Conservation (phyloP, 495 filamentous ascomycete genomes). For the Neurospora tetraspora region DNA sequence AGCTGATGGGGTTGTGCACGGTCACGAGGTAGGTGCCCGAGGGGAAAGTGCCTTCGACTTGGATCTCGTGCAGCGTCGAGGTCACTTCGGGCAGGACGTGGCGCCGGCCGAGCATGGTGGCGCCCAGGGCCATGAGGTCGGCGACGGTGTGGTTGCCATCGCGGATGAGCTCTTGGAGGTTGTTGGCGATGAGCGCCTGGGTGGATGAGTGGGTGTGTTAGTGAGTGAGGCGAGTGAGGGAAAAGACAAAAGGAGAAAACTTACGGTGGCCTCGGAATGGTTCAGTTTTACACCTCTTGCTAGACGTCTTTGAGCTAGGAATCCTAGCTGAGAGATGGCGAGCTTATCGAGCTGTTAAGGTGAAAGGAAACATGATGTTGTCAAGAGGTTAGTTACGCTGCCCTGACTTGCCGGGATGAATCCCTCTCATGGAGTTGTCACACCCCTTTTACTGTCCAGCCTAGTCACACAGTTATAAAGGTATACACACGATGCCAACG, state of each 20-base stretch:
- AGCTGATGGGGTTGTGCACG: conserved; percentile 79
- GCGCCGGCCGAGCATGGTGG: conserved; percentile 85
- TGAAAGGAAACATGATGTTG: conserved; percentile 2
- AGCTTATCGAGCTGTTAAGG: conserved; percentile 82
- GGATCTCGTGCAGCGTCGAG: conserved; percentile 66
- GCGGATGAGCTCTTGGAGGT: conserved; percentile 92
- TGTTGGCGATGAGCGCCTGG: conserved; percentile 81
- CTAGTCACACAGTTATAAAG: not conserved
- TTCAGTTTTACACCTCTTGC: conserved; percentile 85
- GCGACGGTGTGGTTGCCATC: conserved; percentile 91
- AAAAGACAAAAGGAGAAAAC: conserved; percentile 15
- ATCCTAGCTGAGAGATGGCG: conserved; percentile 78
- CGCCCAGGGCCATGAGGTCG: conserved; percentile 85
- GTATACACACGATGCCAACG: not conserved
- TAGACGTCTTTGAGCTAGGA: conserved; percentile 79
- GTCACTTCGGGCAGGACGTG: conserved; percentile 83
- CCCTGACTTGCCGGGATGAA: not conserved
- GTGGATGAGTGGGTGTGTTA: conserved; percentile 2
- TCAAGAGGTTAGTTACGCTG: conserved; percentile 2
- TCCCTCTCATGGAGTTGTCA: not conserved
- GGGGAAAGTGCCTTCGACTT: conserved; percentile 90
- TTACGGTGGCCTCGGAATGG: conserved; percentile 80
- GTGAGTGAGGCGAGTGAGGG: not conserved
- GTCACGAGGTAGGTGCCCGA: conserved; percentile 92
- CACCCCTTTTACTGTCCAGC: not conserved